Conservation (phyloP, 495 filamentous ascomycete genomes). For the Jackrogersella multiformis region DNA sequence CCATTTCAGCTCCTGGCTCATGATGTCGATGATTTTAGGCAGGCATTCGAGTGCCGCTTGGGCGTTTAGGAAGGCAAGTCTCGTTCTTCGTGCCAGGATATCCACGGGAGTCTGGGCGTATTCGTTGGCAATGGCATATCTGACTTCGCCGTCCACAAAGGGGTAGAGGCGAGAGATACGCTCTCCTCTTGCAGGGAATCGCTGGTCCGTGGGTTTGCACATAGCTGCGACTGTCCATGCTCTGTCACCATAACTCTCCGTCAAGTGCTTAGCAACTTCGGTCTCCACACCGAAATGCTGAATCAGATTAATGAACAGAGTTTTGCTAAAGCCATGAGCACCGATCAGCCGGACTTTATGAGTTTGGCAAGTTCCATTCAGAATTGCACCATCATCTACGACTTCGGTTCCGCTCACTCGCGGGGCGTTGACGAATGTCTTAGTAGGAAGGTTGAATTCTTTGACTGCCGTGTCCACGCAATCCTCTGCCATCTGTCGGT, state of each 20-base stretch:
- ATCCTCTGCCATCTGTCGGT: slow-evolving; percentile 98
- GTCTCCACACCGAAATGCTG: slow-evolving; percentile 97
- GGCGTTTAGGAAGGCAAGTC: slow-evolving; percentile 93
- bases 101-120: slow-evolving; percentile 95
- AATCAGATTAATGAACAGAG: slow-evolving; percentile 97
- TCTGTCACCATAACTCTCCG: slow-evolving; percentile 89
- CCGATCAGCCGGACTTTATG: slow-evolving; percentile 90
- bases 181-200: slow-evolving; percentile 88
- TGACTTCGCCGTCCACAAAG: slow-evolving; percentile 95
- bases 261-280: slow-evolving; percentile 91
- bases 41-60: slow-evolving; percentile 93
- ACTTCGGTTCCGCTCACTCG: slow-evolving; percentile 81
- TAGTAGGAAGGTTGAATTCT: slow-evolving; percentile 74
- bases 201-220: slow-evolving; percentile 78
- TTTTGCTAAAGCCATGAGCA: slow-evolving; percentile 93
- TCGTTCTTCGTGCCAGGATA: slow-evolving; percentile 85
- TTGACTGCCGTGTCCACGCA: slow-evolving; percentile 90
- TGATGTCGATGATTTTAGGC: slow-evolving; percentile 89
- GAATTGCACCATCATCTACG: slow-evolving; percentile 74
- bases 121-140: slow-evolving; percentile 89
- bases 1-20: slow-evolving; percentile 91
- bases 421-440: slow-evolving; percentile 67
- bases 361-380: slow-evolving; percentile 90
- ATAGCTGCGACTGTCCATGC: slow-evolving; percentile 95
- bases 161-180: slow-evolving; percentile 86